Evolutionary conservation across 1,284 basidiomycete species (phyloP).

Genomic region (Papiliotrema flavescens): DNA sequence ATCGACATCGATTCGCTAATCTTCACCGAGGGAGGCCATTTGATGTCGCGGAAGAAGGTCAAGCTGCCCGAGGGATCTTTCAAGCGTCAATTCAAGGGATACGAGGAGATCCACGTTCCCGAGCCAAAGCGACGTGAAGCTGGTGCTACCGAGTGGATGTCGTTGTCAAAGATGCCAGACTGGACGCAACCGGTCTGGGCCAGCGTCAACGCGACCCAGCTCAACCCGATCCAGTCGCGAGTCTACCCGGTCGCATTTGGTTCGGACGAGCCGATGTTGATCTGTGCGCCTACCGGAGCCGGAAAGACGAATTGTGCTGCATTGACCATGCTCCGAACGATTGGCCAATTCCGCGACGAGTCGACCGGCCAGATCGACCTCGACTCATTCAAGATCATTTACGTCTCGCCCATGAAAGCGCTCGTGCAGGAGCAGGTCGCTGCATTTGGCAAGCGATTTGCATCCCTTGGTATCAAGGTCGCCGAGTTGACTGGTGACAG

Average conservation of each 20-base stretch:
- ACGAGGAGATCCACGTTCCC: conserved; percentile 97
- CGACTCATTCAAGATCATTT: conserved; percentile 93
- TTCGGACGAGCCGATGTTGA: conserved; percentile 87
- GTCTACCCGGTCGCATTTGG: conserved; percentile 91
- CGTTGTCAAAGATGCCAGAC: conserved; percentile 68
- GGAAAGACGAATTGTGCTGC: conserved; percentile 99
- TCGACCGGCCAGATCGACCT: conserved; percentile 81
- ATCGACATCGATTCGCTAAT: conserved; percentile 94
- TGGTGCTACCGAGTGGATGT: conserved; percentile 65
- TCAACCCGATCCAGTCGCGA: conserved; percentile 94
- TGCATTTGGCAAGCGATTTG: conserved; percentile 81
- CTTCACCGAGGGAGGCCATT: conserved; percentile 90
- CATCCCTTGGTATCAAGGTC: conserved; percentile 77
- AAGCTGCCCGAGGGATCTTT: conserved; percentile 96
- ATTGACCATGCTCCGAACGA: conserved; percentile 84
- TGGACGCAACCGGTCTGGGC: conserved; percentile 87
- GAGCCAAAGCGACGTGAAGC: conserved; percentile 78
- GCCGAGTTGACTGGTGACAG: conserved; percentile 96
- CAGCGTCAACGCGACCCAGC: conserved; percentile 51
- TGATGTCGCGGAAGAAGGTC: conserved; percentile 98
- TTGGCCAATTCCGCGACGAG: conserved; percentile 78
- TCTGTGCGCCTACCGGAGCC: conserved; percentile 97
- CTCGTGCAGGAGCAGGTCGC: conserved; percentile 96
- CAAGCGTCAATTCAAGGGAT: conserved; percentile 94
- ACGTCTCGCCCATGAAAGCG: conserved; percentile 98